A percentile compares a stretch with the other conserved stretches of the same genome.
phyloP scores from a whole-genome alignment of 768 basidiomycete species.

The Trametes coccinea region DNA sequence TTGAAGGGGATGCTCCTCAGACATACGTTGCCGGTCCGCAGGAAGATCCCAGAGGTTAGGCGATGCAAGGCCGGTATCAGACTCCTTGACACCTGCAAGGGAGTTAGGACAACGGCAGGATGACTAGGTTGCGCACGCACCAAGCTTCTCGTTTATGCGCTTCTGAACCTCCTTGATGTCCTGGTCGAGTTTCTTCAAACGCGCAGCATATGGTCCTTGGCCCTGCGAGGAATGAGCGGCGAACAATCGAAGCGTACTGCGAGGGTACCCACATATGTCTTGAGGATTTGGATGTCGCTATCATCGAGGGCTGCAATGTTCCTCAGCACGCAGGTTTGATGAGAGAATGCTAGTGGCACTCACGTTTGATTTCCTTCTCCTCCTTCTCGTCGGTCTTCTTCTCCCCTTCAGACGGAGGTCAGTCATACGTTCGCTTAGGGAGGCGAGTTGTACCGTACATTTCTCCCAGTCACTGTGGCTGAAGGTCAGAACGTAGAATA shows the following conservation, averaged over 20 bases:
- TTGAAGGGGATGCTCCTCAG: conserved; percentile 90
- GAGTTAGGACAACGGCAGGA: background rate
- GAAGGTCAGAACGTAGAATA: conserved; percentile 13
- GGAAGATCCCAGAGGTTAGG: conserved; percentile 98
- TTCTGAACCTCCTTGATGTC: conserved; percentile 97
- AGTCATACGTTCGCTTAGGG: conserved; percentile 1
- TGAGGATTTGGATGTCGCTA: conserved; percentile 97
- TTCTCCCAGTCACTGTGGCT: conserved; percentile 93
- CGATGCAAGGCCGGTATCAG: conserved; percentile 94
- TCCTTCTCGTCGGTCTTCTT: conserved; percentile 86
- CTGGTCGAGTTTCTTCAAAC: conserved; percentile 83
- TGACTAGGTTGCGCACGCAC: conserved; percentile 36
- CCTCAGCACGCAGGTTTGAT: background rate
- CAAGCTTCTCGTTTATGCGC: conserved; percentile 96
- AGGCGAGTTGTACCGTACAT: conserved; percentile 55
- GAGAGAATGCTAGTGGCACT: background rate
- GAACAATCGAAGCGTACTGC: background rate
- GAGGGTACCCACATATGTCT: conserved; percentile 79
- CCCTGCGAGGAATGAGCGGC: conserved; percentile 53
- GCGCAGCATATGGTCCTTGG: conserved; percentile 93
- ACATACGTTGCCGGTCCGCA: conserved; percentile 89
- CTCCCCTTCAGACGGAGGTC: conserved; percentile 54
- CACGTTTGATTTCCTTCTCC: conserved; percentile 80
- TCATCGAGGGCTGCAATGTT: conserved; percentile 81
- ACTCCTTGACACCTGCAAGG: conserved; percentile 86